These are phyloP conservation scores for Phycomyces blakesleeanus DNA, from an alignment of 192 early-diverging fungal genomes.

Conservation along the genomic window DNA sequence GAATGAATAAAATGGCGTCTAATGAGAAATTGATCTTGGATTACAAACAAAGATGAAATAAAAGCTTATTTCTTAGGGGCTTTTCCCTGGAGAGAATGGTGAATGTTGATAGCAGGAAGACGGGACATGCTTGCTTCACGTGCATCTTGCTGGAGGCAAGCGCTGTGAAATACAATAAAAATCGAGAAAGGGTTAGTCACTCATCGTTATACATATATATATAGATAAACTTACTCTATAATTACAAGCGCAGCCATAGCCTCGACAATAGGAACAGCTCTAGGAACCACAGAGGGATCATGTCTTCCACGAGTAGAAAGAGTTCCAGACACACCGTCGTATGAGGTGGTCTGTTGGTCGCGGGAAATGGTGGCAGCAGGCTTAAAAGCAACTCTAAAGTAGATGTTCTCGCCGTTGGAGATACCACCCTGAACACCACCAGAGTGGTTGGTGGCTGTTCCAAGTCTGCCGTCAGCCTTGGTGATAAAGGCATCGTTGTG, in stretches of 20 bases:
- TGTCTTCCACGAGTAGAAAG: constrained; percentile 92
- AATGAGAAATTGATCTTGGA: too few species aligned
- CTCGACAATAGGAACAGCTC: constrained; percentile 97
- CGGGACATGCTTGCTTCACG: constrained; percentile 48
- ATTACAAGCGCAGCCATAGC: constrained; percentile 90
- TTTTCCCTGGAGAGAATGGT: constrained; percentile 33
- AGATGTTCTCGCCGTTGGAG: constrained; percentile 91
- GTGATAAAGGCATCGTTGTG: constrained; percentile 91
- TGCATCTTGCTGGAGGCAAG: constrained; percentile 59
- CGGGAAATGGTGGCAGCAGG: constrained; percentile 93
- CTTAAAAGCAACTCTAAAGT: constrained; percentile 98
- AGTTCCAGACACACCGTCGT: constrained; percentile 74
- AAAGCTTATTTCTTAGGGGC: constrained; percentile 19
- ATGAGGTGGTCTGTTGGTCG: constrained; percentile 85
- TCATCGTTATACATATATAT: constrained; percentile 1
- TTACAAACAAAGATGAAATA: too few species aligned
- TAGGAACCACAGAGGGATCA: constrained; percentile 95
- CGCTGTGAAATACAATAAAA: too few species aligned
- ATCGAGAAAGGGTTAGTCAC: neutral
- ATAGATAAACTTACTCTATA: constrained; percentile 69
- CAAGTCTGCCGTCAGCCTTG: constrained; percentile 58
- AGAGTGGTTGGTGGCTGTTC: constrained; percentile 90
- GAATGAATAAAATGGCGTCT: too few species aligned
- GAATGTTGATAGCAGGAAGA: constrained; percentile 45
- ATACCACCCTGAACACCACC: constrained; percentile 99